A percentile compares a stretch with the other conserved stretches of the same genome.
These are phyloP conservation scores for Ilex paraguariensis DNA, from an alignment of 305 asterid genomes.

Conservation along the genomic window DNA sequence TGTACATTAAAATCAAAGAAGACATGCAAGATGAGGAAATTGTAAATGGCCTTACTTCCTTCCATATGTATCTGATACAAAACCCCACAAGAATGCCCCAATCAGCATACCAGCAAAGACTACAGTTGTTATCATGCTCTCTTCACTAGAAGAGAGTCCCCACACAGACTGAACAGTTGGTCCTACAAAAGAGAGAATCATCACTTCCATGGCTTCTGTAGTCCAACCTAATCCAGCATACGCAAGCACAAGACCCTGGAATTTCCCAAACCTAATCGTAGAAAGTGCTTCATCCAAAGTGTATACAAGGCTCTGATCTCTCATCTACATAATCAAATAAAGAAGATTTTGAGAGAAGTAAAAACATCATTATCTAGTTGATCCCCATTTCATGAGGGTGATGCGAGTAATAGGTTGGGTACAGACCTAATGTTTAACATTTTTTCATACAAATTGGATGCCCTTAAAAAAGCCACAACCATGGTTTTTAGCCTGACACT, in stretches of 20 bases:
- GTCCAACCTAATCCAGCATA: conserved; percentile 76
- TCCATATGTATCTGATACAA: conserved; percentile 65
- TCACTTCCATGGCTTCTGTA: conserved; percentile 81
- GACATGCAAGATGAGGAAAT: neutral
- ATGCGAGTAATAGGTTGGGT: no score
- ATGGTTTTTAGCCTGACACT: no score
- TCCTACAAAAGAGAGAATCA: conserved; percentile 81
- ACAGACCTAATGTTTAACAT: no score
- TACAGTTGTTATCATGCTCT: conserved; percentile 67
- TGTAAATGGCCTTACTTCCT: conserved; percentile 37
- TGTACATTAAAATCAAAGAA: neutral
- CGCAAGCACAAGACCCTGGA: conserved; percentile 55
- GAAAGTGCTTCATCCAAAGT: conserved; percentile 78
- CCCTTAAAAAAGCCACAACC: no score
- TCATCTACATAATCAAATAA: neutral
- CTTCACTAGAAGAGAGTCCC: conserved; percentile 66
- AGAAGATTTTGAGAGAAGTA: no score
- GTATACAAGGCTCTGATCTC: conserved; percentile 15
- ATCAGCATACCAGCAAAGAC: conserved; percentile 87
- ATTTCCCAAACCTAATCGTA: conserved; percentile 68
- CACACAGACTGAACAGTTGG: conserved; percentile 69
- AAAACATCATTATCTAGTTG: no score
- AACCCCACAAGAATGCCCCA: conserved; percentile 74
- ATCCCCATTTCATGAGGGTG: no score
- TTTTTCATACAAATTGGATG: no score